phyloP scores from a whole-genome alignment of 192 early-diverging fungal genomes.

The Spizellomyces punctatus region DNA sequence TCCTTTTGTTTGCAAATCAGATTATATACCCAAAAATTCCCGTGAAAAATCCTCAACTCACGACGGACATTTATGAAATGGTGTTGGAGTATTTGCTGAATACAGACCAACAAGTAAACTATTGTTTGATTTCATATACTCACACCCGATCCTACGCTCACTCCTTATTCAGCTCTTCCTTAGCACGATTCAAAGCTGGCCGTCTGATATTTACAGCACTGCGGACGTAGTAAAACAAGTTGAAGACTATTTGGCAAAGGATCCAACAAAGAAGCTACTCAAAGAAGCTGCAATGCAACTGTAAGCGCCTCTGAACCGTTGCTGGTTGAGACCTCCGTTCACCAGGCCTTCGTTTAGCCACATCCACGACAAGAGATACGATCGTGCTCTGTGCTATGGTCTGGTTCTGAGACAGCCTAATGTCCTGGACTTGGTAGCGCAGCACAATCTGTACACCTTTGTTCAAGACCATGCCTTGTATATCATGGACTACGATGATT shows the following conservation, averaged over 20 bases:
- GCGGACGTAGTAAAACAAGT: slow-evolving; percentile 74
- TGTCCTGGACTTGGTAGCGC: slow-evolving; percentile 74
- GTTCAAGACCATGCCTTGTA: slow-evolving; percentile 78
- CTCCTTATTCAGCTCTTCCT: slow-evolving; percentile 54
- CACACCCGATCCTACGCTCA: too few relatives aligned
- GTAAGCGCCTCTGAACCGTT: too few relatives aligned
- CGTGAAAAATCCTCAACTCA: slow-evolving; percentile 69
- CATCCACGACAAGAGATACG: slow-evolving; percentile 68
- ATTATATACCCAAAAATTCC: slow-evolving; percentile 62
- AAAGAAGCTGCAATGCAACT: slow-evolving; percentile 70
- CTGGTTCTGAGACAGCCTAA: slow-evolving; percentile 70
- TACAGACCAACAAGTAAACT: slow-evolving; percentile 41
- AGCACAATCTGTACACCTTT: slow-evolving; percentile 80
- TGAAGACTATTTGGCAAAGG: slow-evolving; percentile 65
- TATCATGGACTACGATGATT: slow-evolving; percentile 82
- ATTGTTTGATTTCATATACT: too few relatives aligned
- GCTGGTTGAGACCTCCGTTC: too few relatives aligned
- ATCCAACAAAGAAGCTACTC: slow-evolving; percentile 59
- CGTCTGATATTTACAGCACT: slow-evolving; percentile 73
- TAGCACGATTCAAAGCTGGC: slow-evolving; percentile 77
- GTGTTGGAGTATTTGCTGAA: slow-evolving; percentile 74
- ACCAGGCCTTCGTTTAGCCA: slow-evolving; percentile 26
- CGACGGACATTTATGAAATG: slow-evolving; percentile 84
- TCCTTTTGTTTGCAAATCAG: too few relatives aligned
- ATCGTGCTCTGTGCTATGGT: slow-evolving; percentile 81